phyloP scores from a whole-genome alignment of 179 eudicot genomes.

The Corrigiola litoralis region DNA sequence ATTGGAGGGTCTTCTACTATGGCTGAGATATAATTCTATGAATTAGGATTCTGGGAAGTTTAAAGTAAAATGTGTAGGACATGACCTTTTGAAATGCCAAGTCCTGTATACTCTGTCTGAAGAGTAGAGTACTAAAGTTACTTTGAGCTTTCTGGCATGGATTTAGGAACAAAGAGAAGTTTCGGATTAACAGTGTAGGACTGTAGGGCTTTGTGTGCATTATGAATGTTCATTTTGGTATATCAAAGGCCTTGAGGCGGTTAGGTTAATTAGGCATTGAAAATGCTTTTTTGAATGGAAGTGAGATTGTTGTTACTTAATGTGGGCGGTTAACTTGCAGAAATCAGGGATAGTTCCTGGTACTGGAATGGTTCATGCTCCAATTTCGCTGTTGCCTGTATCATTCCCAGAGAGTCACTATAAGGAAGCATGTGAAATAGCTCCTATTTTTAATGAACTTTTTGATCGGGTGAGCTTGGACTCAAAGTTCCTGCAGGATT shows the following conservation, averaged over 20 bases:
- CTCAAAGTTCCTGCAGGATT: constrained; percentile 72
- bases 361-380: constrained; percentile 93
- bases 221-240: neutral
- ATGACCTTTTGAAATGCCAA: too few species aligned
- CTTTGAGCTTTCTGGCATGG: too few species aligned
- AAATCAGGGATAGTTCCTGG: constrained; percentile 85
- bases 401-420: constrained; percentile 70
- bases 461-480: constrained; percentile 96
- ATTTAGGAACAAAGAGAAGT: neutral
- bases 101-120: too few species aligned
- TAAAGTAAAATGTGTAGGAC: too few species aligned
- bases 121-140: too few species aligned
- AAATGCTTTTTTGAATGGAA: neutral
- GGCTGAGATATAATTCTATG: too few species aligned
- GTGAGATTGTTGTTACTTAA: neutral
- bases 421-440: constrained; percentile 80
- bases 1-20: too few species aligned
- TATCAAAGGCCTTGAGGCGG: neutral
- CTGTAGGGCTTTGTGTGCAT: neutral
- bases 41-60: too few species aligned
- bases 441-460: constrained; percentile 92
- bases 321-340: constrained; percentile 42
- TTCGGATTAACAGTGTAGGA: neutral
- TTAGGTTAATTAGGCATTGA: neutral
- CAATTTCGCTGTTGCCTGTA: constrained; percentile 72